Base-by-base conservation (phyloP, 2,329 filamentous ascomycete species). In the Acrodontium crateriforme region DNA sequence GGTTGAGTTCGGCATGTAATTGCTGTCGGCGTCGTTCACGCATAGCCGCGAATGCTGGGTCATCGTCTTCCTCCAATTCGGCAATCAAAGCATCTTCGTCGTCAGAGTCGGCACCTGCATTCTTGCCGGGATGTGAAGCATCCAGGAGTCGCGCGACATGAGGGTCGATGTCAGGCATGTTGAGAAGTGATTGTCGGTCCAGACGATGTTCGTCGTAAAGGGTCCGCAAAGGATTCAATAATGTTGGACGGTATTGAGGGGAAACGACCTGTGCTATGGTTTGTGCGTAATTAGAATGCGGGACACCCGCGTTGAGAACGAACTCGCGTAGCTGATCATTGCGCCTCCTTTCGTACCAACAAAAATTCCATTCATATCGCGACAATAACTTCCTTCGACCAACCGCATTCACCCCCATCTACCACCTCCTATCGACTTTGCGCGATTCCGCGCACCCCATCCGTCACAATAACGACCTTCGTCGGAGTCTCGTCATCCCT, bases 71-170 rank as follows among this genome's bases (percentile, higher is more conserved):
- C 45, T 65, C 62, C n/a, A 75, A 62, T 30, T 64, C 60, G 18
- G 65, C 66, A 39, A 75, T 68, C 30, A 76, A 60, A 24, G 66
- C 67, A 42, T 74, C 71, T 46, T 71, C 65, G 45, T 71, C 65
- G 36, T 70, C 67, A 4, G 59, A 60, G 37, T 66, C 63, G 35
- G 55, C 50, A 18, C 50, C 48, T 32, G 57, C 44, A 16, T 46
- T 49, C 16, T 39, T 41, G 13, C 13, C 8, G 4, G 20, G 20
- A 8, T 12, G 20, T 5, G 20, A 22, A 24, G 46, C 45, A 46
- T 65, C 66, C 16, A 70, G 54, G 13, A 69, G 44, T 16, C 52
- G 51, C 24, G 66, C 65, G 18, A 69, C 66, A 35, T 60, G 59
- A 24, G 60, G 43, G 44, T 70, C 66, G 29, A 70, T 40, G 24